Conservation (phyloP, 768 basidiomycete genomes). For the Rhizopogon vulgaris region DNA sequence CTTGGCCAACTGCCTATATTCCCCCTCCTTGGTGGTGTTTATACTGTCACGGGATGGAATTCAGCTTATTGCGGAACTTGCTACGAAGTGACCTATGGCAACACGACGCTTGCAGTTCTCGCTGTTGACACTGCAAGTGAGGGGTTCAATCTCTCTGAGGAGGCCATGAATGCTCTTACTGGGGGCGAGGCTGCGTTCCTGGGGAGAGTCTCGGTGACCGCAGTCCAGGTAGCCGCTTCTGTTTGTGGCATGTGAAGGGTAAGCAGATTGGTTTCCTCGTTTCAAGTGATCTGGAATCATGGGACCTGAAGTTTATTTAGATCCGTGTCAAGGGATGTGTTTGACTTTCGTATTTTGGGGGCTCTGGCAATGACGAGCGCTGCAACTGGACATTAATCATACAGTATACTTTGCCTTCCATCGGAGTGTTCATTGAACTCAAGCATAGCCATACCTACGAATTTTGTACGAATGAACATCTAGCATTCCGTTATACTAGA, state of each 20-base stretch:
- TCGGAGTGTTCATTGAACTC: not conserved
- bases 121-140: conserved; percentile 22
- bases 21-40: conserved; percentile 28
- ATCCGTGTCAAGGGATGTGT: not conserved
- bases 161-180: conserved; percentile 53
- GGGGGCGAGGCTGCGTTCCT: conserved; percentile 37
- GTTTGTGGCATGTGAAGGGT: conserved; percentile 35
- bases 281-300: not conserved
- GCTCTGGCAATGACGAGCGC: not conserved
- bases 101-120: conserved; percentile 13
- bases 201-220: conserved; percentile 42
- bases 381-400: not conserved
- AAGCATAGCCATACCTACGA: not conserved
- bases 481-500: conserved; percentile 14
- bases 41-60: conserved; percentile 24
- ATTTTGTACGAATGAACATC: not conserved
- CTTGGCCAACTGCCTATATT: conserved; percentile 26
- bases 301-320: not conserved
- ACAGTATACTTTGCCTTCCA: not conserved
- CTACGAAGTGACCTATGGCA: conserved; percentile 21
- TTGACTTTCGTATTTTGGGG: not conserved
- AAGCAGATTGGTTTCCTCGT: not conserved
- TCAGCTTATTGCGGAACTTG: conserved; percentile 28
- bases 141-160: conserved; percentile 44
- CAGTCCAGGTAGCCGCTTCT: conserved; percentile 37